These are phyloP conservation scores for Podila clonocystis DNA, from an alignment of 192 early-diverging fungal genomes.

Conservation along the genomic window DNA sequence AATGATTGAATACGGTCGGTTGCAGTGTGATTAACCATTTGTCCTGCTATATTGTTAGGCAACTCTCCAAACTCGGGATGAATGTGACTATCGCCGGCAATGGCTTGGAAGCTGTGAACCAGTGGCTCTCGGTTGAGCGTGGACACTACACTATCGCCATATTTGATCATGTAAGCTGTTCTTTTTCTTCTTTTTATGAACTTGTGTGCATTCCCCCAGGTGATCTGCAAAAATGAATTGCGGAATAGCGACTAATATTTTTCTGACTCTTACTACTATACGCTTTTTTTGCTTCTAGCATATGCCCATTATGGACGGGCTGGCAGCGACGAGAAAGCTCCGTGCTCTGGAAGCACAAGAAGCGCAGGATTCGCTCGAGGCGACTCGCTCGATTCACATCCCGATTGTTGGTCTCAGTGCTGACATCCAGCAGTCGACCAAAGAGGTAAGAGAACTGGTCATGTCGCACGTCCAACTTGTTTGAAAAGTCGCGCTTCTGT, in stretches of 20 bases:
- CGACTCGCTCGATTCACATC: not conserved
- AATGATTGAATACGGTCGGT: not conserved
- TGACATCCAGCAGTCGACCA: constrained; percentile 42
- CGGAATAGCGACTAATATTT: not conserved
- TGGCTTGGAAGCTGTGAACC: constrained; percentile 36
- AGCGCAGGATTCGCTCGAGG: constrained; percentile 12
- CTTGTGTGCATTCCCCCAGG: not conserved
- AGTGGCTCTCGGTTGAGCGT: constrained; percentile 28
- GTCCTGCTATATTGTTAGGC: constrained; percentile 12
- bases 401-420: constrained; percentile 49
- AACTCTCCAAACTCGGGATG: constrained; percentile 46
- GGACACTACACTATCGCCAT: constrained; percentile 47
- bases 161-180: constrained; percentile 44
- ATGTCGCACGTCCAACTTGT: not conserved
- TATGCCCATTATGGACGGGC: constrained; percentile 52
- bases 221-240: not conserved
- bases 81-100: constrained; percentile 50
- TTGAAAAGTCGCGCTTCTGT: not conserved
- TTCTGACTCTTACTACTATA: not conserved
- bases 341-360: constrained; percentile 26
- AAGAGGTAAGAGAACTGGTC: constrained; percentile 22
- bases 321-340: constrained; percentile 36
- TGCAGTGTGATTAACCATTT: not conserved
- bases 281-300: constrained; percentile 20
- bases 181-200: not conserved